These are phyloP conservation scores for Pythium scleroteichum DNA, from an alignment of 352 stramenopile species.

Conservation along the genomic window DNA sequence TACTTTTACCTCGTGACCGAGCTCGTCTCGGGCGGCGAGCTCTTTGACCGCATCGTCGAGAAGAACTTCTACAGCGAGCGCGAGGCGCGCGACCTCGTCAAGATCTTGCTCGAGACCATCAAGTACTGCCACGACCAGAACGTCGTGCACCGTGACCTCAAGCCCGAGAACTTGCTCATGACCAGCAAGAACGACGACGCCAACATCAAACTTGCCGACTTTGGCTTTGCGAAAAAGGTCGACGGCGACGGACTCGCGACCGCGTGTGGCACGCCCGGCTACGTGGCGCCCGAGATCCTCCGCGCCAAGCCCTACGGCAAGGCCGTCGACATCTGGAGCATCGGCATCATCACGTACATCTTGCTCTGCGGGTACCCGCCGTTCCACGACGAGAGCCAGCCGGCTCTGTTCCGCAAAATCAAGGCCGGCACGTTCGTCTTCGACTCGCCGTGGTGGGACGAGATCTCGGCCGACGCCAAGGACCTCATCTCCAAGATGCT, in stretches of 20 bases:
- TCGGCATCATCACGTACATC: conserved; percentile 91
- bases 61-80: conserved; percentile 87
- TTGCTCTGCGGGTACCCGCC: conserved; percentile 82
- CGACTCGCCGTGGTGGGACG: conserved; percentile 81
- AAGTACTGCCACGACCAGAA: conserved; percentile 82
- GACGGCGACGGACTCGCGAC: conserved; percentile 58
- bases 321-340: conserved; percentile 89
- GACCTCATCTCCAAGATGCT: conserved; percentile 92
- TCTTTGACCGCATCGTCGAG: conserved; percentile 88
- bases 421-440: conserved; percentile 74
- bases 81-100: conserved; percentile 76
- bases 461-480: conserved; percentile 73
- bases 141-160: conserved; percentile 85
- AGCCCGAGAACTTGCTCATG: conserved; percentile 88
- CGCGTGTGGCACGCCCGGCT: conserved; percentile 73
- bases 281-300: conserved; percentile 84
- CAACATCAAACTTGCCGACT: conserved; percentile 84
- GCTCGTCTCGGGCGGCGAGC: conserved; percentile 87
- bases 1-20: conserved; percentile 99
- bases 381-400: conserved; percentile 92
- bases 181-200: conserved; percentile 71
- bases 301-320: conserved; percentile 72
- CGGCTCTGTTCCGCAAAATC: conserved; percentile 73
- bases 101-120: conserved; percentile 79
- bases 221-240: conserved; percentile 83